Percentiles rank a stretch among this genome's conserved stretches.
Conservation (phyloP, 2,329 filamentous ascomycete genomes). For the Pleurostoma richardsiae region DNA sequence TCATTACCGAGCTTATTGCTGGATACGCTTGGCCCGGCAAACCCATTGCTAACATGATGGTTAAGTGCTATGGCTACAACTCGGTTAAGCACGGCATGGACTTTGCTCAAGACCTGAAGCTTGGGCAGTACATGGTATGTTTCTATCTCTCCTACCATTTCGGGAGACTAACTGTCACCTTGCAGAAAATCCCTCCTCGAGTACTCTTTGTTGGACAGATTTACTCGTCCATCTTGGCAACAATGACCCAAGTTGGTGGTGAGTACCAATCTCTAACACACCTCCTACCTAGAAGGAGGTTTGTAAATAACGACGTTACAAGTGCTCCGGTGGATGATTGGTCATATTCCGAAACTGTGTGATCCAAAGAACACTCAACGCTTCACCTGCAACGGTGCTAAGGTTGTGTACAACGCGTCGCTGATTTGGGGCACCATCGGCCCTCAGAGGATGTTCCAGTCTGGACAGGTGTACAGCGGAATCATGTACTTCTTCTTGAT, state of each 20-base stretch:
- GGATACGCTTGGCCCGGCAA: constrained; percentile 24
- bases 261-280: constrained; percentile 1
- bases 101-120: constrained; percentile 23
- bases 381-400: constrained; percentile 24
- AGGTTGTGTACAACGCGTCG: constrained; percentile 25
- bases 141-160: not conserved
- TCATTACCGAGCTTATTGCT: constrained; percentile 24
- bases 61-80: constrained; percentile 25
- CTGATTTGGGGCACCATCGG: constrained; percentile 26
- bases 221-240: constrained; percentile 23
- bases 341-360: constrained; percentile 20
- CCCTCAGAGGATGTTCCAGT: constrained; percentile 23
- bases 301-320: too few relatives aligned
- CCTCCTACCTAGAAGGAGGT: not conserved
- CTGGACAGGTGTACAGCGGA: constrained; percentile 20
- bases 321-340: constrained; percentile 19
- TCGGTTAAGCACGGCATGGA: constrained; percentile 25
- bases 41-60: constrained; percentile 24
- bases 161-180: too few relatives aligned
- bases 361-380: constrained; percentile 20
- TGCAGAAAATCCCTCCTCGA: constrained; percentile 20
- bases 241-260: constrained; percentile 24
- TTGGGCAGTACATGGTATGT: constrained; percentile 21
- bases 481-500: constrained; percentile 25
- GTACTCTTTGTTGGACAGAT: constrained; percentile 26